Evolutionary conservation across 371 early-diverging fungal genomes (phyloP), one percentile per base, ranked within the genome.

Genomic region (Circinella minor): DNA sequence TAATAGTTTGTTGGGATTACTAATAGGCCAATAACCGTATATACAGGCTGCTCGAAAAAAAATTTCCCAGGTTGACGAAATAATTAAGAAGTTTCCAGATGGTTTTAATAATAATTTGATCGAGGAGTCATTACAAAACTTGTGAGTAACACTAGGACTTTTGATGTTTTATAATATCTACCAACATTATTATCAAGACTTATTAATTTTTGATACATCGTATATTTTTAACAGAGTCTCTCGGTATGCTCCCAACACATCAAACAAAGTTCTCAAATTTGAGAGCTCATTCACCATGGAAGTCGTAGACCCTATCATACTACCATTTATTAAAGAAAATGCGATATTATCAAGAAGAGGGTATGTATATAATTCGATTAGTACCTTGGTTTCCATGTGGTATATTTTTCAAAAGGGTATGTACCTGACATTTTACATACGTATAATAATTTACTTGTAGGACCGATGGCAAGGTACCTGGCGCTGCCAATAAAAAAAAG

Each of bases 381-480:
- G 15, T 17, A 7, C 51, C 1, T 51, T 1, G 1, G 51, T 51
- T n/a, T 15, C 51, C 51, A 51, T 51, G 51, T 51, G 15, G 51
- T 51, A 15, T 51, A 51, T 51, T 51, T 51, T 51, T 51, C 6
- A 51, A 15, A 4, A 51, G 51, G 51, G 51, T 51, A 51, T n/a
- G 51, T 51, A 51, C 3, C 8, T 51, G 51, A 13, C 51, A 51
- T 51, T 51, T 51, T n/a, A 51, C 51, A 51, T 51, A 51, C n/a
- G n/a, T n/a, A n/a, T n/a, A n/a, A 51, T 51, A 51, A 51, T 51
- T 51, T 51, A 51, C 51, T 51, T 51, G 51, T 51, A 51, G 51
- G 6, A n/a, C 51, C 51, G 51, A 51, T 51, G 51, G n/a, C 3
- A 51, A 51, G 51, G 51, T 51, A 0, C 51, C 3, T 51, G 51